phyloP scores from a whole-genome alignment of 768 basidiomycete genomes.

The Amanita pallidorosea region DNA sequence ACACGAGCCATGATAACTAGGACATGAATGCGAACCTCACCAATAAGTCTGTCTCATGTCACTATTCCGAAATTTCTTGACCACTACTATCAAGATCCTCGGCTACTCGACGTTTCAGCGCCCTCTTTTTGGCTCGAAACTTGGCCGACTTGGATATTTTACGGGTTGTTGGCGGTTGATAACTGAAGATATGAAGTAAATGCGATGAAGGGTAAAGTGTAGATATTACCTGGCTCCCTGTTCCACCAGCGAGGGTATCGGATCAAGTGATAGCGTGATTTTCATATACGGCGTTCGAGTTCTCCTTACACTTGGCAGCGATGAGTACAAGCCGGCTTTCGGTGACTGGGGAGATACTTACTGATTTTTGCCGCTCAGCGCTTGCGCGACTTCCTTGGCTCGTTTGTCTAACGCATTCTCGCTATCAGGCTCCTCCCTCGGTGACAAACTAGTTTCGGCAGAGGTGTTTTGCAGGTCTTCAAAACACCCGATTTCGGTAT shows the following conservation, averaged over 20 bases:
- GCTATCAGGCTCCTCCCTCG: slow-evolving; percentile 7
- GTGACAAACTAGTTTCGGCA: slow-evolving; percentile 1
- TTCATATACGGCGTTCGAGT: slow-evolving; percentile 60
- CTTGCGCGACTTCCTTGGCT: slow-evolving; percentile 26
- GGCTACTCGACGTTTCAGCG: slow-evolving; percentile 9
- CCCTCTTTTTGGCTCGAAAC: slow-evolving; percentile 36
- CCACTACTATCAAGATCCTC: slow-evolving; percentile 6
- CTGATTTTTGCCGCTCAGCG: slow-evolving; percentile 51
- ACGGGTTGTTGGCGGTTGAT: slow-evolving; percentile 43
- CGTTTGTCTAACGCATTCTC: not conserved
- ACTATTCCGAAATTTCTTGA: slow-evolving; percentile 28
- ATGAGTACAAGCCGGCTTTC: slow-evolving; percentile 3
- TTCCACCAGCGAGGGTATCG: slow-evolving; percentile 27
- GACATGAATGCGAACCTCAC: too few relatives aligned
- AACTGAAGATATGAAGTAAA: slow-evolving; percentile 23
- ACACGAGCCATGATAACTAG: too few relatives aligned
- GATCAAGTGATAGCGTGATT: slow-evolving; percentile 44
- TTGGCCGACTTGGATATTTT: slow-evolving; percentile 50
- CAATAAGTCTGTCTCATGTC: too few relatives aligned
- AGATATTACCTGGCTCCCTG: slow-evolving; percentile 40
- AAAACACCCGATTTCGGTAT: slow-evolving; percentile 58
- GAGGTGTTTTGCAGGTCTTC: slow-evolving; percentile 24
- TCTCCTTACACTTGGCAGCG: slow-evolving; percentile 32
- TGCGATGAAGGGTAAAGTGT: not conserved
- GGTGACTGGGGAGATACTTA: slow-evolving; percentile 21